Evolutionary conservation across 164 flowering plant species (phyloP), one percentile per base, ranked within the genome.

Genomic region (Vitis riparia): DNA sequence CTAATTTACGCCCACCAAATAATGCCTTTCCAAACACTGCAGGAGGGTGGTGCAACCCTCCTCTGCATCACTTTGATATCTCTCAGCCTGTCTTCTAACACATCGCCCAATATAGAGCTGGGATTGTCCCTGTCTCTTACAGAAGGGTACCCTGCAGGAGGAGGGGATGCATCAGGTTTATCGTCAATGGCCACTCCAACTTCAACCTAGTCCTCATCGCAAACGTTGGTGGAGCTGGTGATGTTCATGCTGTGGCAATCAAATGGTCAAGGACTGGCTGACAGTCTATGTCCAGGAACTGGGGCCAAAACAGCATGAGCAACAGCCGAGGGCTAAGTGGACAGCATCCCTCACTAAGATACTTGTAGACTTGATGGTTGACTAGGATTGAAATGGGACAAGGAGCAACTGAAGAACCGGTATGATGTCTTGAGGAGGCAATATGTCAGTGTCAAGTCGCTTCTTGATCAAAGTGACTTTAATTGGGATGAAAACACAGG

Each of bases 271-370:
- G 19, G 19, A 19, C 19, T 19, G 19, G 19, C 19, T 19, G 1
- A 1, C 19, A 19, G 19, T 19, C 19, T 19, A 19, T 19, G 19
- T 19, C 19, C 19, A 19, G 19, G 19, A 19, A 19, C 1, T 19
- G 19, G 19, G 19, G 19, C 19, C 19, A 19, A 19, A 19, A 19
- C 19, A 78, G 62, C 83, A 75, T 65, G 81, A 80, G 50, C 77
- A 68, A 58, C 86, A 78, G 55, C 67, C 82, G 5, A 79, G 88
- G 88, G 73, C 91, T 49, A 86, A 78, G 49, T 86, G 91, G 91
- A 86, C 87, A 51, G 49, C 71, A 2, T 59, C 75, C 44, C 81
- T 88, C 9, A 80, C 87, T 8, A 79, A 77, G 78, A 70, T 66
- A 23, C 82, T 88, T 37, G 85, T 63, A 5, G 86, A 84, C 55